Percentiles rank a stretch among this genome's conserved stretches.
phyloP scores from a whole-genome alignment of 192 early-diverging fungal genomes.

The Entomortierella chlamydospora region DNA sequence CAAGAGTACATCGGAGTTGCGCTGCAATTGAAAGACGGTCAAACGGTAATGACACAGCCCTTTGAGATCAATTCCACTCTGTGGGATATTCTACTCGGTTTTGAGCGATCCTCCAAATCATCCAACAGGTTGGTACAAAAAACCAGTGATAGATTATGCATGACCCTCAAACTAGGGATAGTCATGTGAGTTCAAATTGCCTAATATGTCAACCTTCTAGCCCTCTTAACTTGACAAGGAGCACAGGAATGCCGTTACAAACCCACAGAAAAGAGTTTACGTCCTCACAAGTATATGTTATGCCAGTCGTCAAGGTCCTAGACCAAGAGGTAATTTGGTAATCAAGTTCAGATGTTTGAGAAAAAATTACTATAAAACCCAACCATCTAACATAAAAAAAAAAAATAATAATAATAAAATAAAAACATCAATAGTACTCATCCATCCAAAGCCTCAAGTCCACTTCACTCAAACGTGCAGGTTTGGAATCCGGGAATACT shows the following conservation, averaged over 20 bases:
- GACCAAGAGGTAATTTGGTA: constrained; percentile 70
- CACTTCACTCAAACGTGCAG: constrained; percentile 73
- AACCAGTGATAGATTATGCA: too few species aligned
- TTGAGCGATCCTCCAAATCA: constrained; percentile 64
- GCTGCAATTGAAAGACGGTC: too few species aligned
- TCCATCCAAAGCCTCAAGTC: constrained; percentile 63
- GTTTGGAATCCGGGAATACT: constrained; percentile 61
- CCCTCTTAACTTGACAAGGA: constrained; percentile 60
- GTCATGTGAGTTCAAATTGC: too few species aligned
- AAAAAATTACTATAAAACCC: too few species aligned
- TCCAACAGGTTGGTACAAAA: constrained; percentile 49
- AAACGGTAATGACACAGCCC: constrained; percentile 56
- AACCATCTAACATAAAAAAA: not conserved
- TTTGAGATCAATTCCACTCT: constrained; percentile 67
- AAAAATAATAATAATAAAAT: not conserved
- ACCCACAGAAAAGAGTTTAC: constrained; percentile 3
- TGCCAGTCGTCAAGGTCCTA: constrained; percentile 67
- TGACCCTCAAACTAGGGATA: too few species aligned
- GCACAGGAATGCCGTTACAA: constrained; percentile 21
- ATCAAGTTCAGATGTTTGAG: too few species aligned
- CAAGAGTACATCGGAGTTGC: too few species aligned
- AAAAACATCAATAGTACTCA: constrained; percentile 52
- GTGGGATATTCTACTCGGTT: constrained; percentile 70
- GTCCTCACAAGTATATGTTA: constrained; percentile 56
- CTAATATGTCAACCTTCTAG: too few species aligned